Conservation (phyloP, 2,329 filamentous ascomycete genomes). For the Pseudogymnoascus sp. region DNA sequence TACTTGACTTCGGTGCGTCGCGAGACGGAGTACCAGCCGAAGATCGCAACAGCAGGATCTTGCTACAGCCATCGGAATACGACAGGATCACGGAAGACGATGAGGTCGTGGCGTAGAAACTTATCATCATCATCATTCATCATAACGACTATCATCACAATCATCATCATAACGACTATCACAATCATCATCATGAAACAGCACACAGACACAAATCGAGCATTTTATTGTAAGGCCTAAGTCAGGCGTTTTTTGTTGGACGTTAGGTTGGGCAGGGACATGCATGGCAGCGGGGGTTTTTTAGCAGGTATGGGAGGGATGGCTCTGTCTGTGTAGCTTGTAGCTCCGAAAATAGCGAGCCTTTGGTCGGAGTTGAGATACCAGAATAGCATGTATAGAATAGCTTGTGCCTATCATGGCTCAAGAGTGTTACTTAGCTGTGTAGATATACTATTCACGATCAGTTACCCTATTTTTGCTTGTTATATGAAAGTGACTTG, state of each 20-base stretch:
- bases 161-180: not conserved
- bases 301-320: not conserved
- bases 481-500: not conserved
- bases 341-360: conserved; percentile 2
- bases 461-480: not conserved
- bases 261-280: not conserved
- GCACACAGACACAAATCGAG: not conserved
- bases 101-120: not conserved
- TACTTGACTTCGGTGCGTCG: conserved; percentile 92
- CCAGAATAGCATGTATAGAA: conserved; percentile 8
- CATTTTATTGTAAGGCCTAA: not conserved
- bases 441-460: conserved; percentile 6
- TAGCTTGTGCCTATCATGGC: conserved; percentile 4
- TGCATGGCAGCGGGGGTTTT: not conserved
- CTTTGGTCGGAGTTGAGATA: conserved; percentile 5
- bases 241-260: not conserved
- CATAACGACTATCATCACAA: not conserved
- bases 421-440: conserved; percentile 1
- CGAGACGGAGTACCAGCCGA: conserved; percentile 76
- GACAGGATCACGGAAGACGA: conserved; percentile 6
- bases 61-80: conserved; percentile 33
- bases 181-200: not conserved
- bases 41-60: conserved; percentile 70
- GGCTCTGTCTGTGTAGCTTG: conserved; percentile 1
- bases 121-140: not conserved